Evolutionary conservation across 2,329 filamentous ascomycete genomes (phyloP).

Genomic region (Colletotrichum tamarilloi): DNA sequence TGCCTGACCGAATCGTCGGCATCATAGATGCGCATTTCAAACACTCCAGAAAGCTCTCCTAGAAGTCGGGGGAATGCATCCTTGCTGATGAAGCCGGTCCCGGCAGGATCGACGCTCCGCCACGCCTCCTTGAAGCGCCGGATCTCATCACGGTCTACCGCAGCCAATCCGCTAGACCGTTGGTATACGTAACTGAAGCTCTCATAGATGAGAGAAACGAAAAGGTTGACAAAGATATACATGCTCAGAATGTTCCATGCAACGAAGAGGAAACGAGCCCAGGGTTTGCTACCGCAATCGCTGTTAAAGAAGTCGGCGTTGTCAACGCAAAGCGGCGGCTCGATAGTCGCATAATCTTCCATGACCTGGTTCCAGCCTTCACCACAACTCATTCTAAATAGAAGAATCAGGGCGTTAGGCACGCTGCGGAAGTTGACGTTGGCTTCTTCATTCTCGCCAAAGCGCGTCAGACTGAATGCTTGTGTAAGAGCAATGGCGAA

Average conservation of each 20-base stretch:
- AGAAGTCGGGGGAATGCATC: conserved; percentile 89
- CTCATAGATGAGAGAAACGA: conserved; percentile 98
- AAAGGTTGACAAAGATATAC: conserved; percentile 99
- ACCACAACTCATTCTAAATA: conserved; percentile 93
- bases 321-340: conserved; percentile 83
- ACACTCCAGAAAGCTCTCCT: conserved; percentile 92
- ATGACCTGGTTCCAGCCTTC: conserved; percentile 98
- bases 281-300: conserved; percentile 91
- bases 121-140: conserved; percentile 98
- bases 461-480: conserved; percentile 93
- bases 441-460: conserved; percentile 76
- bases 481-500: conserved; percentile 97
- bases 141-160: conserved; percentile 92
- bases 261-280: conserved; percentile 91
- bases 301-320: conserved; percentile 80
- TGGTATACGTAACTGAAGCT: conserved; percentile 99
- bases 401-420: conserved; percentile 89
- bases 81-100: conserved; percentile 90
- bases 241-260: conserved; percentile 99
- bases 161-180: conserved; percentile 89
- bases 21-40: conserved; percentile 97
- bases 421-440: conserved; percentile 95
- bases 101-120: conserved; percentile 93
- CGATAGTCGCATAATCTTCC: conserved; percentile 90
- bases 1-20: conserved; percentile 87